Conservation (phyloP, 2,329 filamentous ascomycete species). For the Calonectria hongkongensis region DNA sequence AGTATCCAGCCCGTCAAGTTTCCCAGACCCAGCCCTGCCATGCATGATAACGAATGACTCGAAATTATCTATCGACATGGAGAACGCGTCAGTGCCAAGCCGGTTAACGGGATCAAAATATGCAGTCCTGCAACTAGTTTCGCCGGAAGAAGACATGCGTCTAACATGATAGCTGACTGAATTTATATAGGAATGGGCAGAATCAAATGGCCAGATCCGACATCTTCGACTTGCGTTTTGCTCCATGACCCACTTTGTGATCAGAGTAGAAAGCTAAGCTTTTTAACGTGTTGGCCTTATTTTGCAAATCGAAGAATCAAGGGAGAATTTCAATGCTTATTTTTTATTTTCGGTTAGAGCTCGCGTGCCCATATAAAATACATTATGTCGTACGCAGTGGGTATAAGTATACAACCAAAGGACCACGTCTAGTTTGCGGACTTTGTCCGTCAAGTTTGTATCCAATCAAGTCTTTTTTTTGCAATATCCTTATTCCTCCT, state of each 20-base stretch:
- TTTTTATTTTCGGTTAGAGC: slow-evolving; percentile 25
- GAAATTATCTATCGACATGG: slow-evolving; percentile 7
- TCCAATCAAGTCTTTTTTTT: background rate
- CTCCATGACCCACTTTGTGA: background rate
- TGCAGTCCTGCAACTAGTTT: background rate
- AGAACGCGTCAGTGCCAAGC: slow-evolving; percentile 55
- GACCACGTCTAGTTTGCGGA: background rate
- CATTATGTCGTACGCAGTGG: slow-evolving; percentile 16
- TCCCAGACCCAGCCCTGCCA: slow-evolving; percentile 31
- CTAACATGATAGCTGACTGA: background rate
- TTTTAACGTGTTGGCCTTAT: slow-evolving; percentile 31
- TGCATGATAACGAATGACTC: slow-evolving; percentile 32
- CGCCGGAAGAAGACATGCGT: background rate
- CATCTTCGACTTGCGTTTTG: background rate
- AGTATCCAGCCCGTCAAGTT: slow-evolving; percentile 4
- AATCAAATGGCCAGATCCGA: background rate
- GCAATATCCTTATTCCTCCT: slow-evolving; percentile 55
- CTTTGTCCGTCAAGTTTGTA: background rate
- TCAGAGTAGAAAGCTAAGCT: slow-evolving; percentile 50
- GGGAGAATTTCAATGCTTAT: slow-evolving; percentile 5
- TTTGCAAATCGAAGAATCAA: slow-evolving; percentile 26
- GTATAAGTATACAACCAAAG: slow-evolving; percentile 26
- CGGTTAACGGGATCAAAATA: slow-evolving; percentile 27
- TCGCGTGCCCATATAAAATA: slow-evolving; percentile 16
- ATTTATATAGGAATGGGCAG: background rate